Percentiles rank a stretch among this genome's conserved stretches.
These are phyloP conservation scores for Chrysopogon serrulatus DNA, from an alignment of 176 grass and related monocot species.

Conservation along the genomic window DNA sequence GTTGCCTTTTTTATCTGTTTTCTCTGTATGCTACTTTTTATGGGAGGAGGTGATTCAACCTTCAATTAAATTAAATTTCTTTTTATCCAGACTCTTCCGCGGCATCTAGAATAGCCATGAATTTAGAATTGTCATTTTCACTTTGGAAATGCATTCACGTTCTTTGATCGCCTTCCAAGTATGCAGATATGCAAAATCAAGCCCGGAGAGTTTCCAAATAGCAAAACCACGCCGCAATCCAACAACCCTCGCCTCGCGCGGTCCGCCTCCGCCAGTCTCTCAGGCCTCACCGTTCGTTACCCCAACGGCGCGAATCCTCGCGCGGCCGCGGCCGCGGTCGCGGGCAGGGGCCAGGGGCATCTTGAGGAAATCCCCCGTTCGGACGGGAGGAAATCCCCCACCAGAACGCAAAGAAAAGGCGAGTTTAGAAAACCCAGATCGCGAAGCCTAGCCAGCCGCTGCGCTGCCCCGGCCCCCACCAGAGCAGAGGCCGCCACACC, in stretches of 20 bases:
- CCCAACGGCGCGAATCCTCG: neutral
- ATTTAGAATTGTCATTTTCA: neutral
- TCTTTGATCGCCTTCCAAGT: neutral
- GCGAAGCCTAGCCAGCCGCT: neutral
- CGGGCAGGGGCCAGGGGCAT: neutral
- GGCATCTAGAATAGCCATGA: neutral
- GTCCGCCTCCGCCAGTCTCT: neutral
- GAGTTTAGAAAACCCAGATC: conserved; percentile 7
- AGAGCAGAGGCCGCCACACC: conserved; percentile 29
- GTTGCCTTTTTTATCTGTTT: neutral
- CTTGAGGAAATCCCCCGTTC: neutral
- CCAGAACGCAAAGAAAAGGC: neutral
- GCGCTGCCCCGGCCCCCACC: conserved; percentile 6
- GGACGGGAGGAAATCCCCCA: neutral
- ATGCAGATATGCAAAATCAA: neutral
- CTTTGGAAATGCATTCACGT: neutral
- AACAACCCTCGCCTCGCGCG: neutral
- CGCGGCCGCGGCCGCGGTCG: neutral
- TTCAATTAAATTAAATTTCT: neutral
- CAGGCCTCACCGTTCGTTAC: neutral
- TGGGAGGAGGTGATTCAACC: neutral
- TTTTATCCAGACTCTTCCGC: neutral
- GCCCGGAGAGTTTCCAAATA: neutral
- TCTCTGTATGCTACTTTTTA: neutral
- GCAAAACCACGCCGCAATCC: neutral